Evolutionary conservation across 169 alveolate genomes (phyloP).

Genomic region (Plasmodium vinckei): DNA sequence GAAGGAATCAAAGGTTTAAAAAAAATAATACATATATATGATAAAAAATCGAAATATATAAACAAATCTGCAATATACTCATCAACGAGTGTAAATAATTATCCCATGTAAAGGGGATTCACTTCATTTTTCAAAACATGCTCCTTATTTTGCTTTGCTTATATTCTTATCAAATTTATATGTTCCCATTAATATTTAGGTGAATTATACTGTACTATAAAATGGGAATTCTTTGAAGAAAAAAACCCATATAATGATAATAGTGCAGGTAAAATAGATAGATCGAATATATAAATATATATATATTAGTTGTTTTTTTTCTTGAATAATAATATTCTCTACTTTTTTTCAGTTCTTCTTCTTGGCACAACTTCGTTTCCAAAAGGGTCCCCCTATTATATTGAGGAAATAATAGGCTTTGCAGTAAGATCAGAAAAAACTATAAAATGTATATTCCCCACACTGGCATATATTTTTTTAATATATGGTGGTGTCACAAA

Average conservation of each 20-base stretch:
- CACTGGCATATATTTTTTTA: no score
- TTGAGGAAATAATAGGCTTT: slow-evolving; percentile 74
- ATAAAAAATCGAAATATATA: no score
- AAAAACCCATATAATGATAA: slow-evolving; percentile 77
- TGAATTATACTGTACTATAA: slow-evolving; percentile 60
- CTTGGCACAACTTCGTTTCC: slow-evolving; percentile 72
- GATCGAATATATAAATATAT: not conserved
- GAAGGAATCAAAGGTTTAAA: slow-evolving; percentile 65
- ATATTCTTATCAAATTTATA: not conserved
- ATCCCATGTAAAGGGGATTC: no score
- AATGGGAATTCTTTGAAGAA: slow-evolving; percentile 77
- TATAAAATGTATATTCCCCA: no score
- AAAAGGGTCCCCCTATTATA: slow-evolving; percentile 40
- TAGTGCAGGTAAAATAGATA: slow-evolving; percentile 44
- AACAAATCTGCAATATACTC: no score
- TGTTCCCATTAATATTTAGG: slow-evolving; percentile 28
- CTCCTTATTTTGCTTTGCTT: not conserved
- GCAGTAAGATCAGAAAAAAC: slow-evolving; percentile 33
- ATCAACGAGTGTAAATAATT: no score
- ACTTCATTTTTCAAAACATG: no score
- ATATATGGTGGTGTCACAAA: no score
- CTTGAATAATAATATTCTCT: not conserved
- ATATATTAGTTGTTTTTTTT: not conserved
- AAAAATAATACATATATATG: not conserved
- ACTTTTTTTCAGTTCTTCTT: slow-evolving; percentile 38